These are phyloP conservation scores for Hymenoscyphus fraxineus DNA, from an alignment of 2,329 filamentous ascomycete genomes.

Conservation along the genomic window DNA sequence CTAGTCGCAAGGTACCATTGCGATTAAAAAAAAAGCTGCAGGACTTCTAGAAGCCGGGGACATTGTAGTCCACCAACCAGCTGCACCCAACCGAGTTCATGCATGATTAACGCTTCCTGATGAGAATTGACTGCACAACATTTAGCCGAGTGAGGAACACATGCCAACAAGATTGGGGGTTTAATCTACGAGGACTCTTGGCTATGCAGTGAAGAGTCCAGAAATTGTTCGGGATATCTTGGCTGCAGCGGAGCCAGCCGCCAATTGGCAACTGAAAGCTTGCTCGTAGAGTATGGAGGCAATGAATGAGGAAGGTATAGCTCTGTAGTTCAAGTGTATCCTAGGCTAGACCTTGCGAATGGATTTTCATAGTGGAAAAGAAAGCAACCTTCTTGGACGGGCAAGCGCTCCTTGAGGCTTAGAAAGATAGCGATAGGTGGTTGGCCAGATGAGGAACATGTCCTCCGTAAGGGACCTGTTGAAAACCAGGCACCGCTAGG, in stretches of 20 bases:
- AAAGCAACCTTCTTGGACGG: neutral
- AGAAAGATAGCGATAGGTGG: neutral
- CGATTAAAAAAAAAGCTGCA: neutral
- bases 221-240: neutral
- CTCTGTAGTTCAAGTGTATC: neutral
- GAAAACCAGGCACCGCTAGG: neutral
- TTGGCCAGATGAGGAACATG: neutral
- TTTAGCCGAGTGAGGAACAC: neutral
- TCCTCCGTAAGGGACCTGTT: neutral
- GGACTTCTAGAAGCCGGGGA: neutral
- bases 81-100: neutral
- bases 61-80: neutral
- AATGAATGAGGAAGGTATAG: slow-evolving; percentile 2
- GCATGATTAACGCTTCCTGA: neutral
- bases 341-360: neutral
- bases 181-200: neutral
- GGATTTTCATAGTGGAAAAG: neutral
- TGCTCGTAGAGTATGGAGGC: neutral
- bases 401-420: neutral
- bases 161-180: neutral
- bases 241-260: neutral
- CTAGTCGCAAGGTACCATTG: neutral
- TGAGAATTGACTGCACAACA: neutral
- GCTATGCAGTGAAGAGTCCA: neutral
- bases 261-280: neutral